Evolutionary conservation across 2,329 filamentous ascomycete species (phyloP).

Genomic region (Dactylellina leptospora): DNA sequence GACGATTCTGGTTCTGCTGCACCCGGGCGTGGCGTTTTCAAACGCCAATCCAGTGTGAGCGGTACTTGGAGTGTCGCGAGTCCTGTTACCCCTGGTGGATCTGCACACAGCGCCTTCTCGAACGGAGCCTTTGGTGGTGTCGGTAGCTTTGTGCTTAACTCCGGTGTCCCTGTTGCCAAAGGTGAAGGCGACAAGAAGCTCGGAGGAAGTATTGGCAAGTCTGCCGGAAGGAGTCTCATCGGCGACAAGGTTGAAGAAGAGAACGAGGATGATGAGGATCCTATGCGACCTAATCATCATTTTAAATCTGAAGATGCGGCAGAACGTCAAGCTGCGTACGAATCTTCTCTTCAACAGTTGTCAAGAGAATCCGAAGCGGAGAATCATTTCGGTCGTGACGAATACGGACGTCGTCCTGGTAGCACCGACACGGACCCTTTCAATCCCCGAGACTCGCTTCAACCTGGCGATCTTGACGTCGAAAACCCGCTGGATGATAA

Average conservation of each 20-base stretch:
- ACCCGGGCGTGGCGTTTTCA: slow-evolving; percentile 62
- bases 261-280: slow-evolving; percentile 73
- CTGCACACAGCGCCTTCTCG: slow-evolving; percentile 85
- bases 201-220: slow-evolving; percentile 78
- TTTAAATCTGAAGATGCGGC: slow-evolving; percentile 53
- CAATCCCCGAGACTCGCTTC: slow-evolving; percentile 70
- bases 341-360: slow-evolving; percentile 58
- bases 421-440: slow-evolving; percentile 78
- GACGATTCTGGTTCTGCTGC: slow-evolving; percentile 49
- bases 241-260: slow-evolving; percentile 49
- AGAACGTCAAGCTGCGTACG: slow-evolving; percentile 22
- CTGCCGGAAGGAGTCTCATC: slow-evolving; percentile 76
- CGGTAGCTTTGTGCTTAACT: slow-evolving; percentile 72
- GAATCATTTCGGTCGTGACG: slow-evolving; percentile 63
- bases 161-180: slow-evolving; percentile 66
- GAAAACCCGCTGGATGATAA: slow-evolving; percentile 68
- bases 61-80: slow-evolving; percentile 66
- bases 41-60: slow-evolving; percentile 66
- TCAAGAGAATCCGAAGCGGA: slow-evolving; percentile 60
- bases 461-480: slow-evolving; percentile 76
- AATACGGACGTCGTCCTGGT: slow-evolving; percentile 66
- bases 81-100: slow-evolving; percentile 66
- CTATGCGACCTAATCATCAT: slow-evolving; percentile 73
- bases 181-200: slow-evolving; percentile 77
- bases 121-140: slow-evolving; percentile 62